These are phyloP conservation scores for Populus hybrid DNA, from an alignment of 441 rosid genomes.

Conservation along the genomic window DNA sequence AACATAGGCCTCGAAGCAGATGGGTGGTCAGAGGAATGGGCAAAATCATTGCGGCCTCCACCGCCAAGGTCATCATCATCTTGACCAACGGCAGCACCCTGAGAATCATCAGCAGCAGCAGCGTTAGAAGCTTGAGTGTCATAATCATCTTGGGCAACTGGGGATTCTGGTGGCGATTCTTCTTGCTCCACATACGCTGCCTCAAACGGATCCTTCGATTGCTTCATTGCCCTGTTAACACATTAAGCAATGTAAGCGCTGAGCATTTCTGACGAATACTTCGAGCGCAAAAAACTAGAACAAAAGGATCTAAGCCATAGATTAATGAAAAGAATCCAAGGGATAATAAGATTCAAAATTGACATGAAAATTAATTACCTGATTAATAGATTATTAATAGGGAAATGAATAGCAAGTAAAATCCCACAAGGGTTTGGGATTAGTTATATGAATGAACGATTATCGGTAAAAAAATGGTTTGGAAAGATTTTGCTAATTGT, in stretches of 20 bases:
- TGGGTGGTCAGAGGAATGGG: constrained; percentile 19
- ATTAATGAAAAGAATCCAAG: not conserved
- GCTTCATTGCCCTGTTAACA: constrained; percentile 45
- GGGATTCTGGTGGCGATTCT: constrained; percentile 65
- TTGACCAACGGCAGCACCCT: constrained; percentile 17
- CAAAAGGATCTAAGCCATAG: not conserved
- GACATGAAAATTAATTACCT: not conserved
- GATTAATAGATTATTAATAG: not conserved
- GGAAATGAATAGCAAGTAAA: not conserved
- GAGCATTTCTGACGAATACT: not conserved
- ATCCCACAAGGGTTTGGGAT: not conserved
- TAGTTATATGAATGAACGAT: no score
- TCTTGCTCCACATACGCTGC: constrained; percentile 79
- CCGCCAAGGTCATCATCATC: constrained; percentile 42
- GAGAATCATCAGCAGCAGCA: constrained; percentile 3
- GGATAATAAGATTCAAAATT: not conserved
- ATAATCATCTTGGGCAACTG: constrained; percentile 35
- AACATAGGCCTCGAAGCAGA: constrained; percentile 24
- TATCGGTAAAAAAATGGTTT: no score
- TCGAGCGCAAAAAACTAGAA: not conserved
- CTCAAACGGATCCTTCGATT: constrained; percentile 86
- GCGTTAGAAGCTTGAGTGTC: constrained; percentile 18
- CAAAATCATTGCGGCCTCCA: not conserved
- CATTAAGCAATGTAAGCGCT: not conserved
- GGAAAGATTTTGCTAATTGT: no score